These are phyloP conservation scores for Fusarium oxysporum DNA, from an alignment of 2,329 filamentous ascomycete genomes.

Conservation along the genomic window DNA sequence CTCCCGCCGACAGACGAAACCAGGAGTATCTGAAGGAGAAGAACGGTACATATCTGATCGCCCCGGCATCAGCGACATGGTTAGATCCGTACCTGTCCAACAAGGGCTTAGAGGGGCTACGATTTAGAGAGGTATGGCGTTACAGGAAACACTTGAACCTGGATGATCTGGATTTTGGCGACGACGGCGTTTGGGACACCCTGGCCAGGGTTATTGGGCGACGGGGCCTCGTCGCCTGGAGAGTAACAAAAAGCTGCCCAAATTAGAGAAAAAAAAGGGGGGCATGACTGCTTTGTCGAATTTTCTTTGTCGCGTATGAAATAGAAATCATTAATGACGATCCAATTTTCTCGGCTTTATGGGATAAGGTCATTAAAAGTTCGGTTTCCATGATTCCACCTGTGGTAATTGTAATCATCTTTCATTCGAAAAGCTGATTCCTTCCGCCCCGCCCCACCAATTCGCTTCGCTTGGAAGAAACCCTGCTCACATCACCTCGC, in stretches of 20 bases:
- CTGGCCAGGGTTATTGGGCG: slow-evolving; percentile 74
- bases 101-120: slow-evolving; percentile 68
- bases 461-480: background rate
- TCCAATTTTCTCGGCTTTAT: slow-evolving; percentile 19
- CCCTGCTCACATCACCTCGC: slow-evolving; percentile 18
- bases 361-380: slow-evolving; percentile 19
- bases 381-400: slow-evolving; percentile 6
- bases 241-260: slow-evolving; percentile 71
- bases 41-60: slow-evolving; percentile 76
- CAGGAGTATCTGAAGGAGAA: slow-evolving; percentile 69
- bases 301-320: slow-evolving; percentile 22
- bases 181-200: slow-evolving; percentile 80
- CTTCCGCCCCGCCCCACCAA: background rate
- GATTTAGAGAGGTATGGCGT: slow-evolving; percentile 77
- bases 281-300: background rate
- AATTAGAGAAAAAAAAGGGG: slow-evolving; percentile 30
- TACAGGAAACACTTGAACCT: slow-evolving; percentile 77
- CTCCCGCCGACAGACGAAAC: slow-evolving; percentile 65
- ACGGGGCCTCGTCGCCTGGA: slow-evolving; percentile 71
- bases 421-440: slow-evolving; percentile 12
- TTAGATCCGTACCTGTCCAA: slow-evolving; percentile 72
- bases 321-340: slow-evolving; percentile 38
- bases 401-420: background rate
- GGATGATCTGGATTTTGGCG: slow-evolving; percentile 83
- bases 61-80: slow-evolving; percentile 77